phyloP scores from a whole-genome alignment of 169 alveolate species.

The Cryptosporidium sp. region DNA sequence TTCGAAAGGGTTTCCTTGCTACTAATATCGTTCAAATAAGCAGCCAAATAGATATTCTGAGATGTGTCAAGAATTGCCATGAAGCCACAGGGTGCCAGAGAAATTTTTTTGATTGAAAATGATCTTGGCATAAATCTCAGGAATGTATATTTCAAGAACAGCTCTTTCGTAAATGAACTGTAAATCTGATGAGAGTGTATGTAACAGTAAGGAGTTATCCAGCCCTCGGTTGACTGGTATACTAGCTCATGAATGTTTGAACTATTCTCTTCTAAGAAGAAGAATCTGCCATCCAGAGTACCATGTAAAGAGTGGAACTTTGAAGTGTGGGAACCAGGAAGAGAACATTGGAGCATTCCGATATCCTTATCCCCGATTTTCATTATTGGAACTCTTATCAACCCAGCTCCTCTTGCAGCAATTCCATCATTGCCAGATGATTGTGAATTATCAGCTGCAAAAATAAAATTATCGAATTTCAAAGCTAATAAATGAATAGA shows the following conservation, averaged over 20 bases:
- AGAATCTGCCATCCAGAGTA: constrained; percentile 69
- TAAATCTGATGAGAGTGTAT: constrained; percentile 48
- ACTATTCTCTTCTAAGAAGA: constrained; percentile 29
- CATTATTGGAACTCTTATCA: constrained; percentile 26
- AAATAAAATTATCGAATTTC: constrained; percentile 17
- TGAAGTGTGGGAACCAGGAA: constrained; percentile 40
- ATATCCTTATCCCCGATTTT: constrained; percentile 19
- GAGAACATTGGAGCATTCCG: constrained; percentile 52
- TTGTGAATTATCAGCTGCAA: neutral
- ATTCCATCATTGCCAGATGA: neutral
- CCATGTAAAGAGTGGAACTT: constrained; percentile 53
- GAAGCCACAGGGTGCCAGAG: constrained; percentile 70
- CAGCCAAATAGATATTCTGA: constrained; percentile 42
- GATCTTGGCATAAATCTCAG: constrained; percentile 54
- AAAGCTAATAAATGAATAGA: constrained; percentile 30
- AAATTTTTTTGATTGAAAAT: constrained; percentile 14
- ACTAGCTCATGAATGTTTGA: constrained; percentile 52
- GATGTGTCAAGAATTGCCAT: constrained; percentile 46
- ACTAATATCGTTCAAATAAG: constrained; percentile 9
- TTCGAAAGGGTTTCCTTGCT: neutral
- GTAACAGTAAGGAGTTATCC: constrained; percentile 74
- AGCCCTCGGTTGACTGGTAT: constrained; percentile 69
- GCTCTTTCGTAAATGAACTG: constrained; percentile 17
- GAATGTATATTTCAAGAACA: constrained; percentile 30
- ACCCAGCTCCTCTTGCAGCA: constrained; percentile 41